Percentiles rank a stretch among this genome's conserved stretches.
Evolutionary conservation across 2,329 filamentous ascomycete genomes (phyloP).

Genomic region (Botryosphaeria dothidea): DNA sequence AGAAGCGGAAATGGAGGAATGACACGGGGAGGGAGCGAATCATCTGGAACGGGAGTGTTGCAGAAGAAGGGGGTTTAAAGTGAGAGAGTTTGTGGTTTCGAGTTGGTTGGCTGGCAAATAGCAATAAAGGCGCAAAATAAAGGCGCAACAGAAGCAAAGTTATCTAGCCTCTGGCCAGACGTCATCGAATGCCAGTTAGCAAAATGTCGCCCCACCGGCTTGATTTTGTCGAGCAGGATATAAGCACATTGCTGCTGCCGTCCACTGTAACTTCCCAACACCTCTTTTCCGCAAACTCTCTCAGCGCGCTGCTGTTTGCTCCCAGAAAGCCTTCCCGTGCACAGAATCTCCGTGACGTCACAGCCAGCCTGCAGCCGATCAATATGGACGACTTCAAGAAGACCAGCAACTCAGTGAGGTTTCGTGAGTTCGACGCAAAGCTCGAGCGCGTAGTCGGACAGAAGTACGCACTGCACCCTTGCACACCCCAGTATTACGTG

Average conservation of each 20-base stretch:
- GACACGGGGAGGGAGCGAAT: neutral
- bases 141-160: neutral
- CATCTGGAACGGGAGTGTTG: neutral
- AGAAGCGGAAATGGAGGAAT: neutral
- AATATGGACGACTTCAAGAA: neutral
- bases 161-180: neutral
- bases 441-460: neutral
- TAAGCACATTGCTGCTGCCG: neutral
- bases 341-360: neutral
- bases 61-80: neutral
- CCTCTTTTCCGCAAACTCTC: neutral
- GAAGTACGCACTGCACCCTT: neutral
- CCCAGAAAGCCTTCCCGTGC: too few relatives aligned
- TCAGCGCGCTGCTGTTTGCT: neutral
- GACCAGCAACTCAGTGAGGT: neutral
- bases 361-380: neutral
- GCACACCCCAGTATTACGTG: neutral
- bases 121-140: constrained; percentile 1
- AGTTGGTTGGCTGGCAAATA: neutral
- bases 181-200: constrained; percentile 4
- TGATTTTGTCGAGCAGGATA: constrained; percentile 1
- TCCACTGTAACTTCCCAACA: neutral
- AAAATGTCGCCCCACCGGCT: neutral
- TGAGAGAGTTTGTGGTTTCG: neutral
- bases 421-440: constrained; percentile 1